A percentile compares a stretch with the other conserved stretches of the same genome.
phyloP scores from a whole-genome alignment of 108 stramenopile species.

The Skeletonema costatum region DNA sequence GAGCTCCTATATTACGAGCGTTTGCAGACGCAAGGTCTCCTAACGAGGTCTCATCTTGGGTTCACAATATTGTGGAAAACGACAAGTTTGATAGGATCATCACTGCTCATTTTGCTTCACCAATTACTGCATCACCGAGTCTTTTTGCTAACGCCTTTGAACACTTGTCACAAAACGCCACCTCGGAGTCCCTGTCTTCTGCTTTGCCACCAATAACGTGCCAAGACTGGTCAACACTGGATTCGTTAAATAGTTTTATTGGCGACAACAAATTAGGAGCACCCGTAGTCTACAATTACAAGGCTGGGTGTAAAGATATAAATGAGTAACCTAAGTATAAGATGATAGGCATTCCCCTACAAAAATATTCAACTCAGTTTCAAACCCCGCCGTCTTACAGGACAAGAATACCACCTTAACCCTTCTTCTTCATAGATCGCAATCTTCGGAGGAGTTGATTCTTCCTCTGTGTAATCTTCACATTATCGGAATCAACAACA shows the following conservation, averaged over 20 bases:
- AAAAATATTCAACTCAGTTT: not conserved
- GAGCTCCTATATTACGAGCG: conserved; percentile 66
- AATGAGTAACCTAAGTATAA: not conserved
- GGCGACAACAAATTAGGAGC: conserved; percentile 58
- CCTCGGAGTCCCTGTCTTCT: not conserved
- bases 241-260: conserved; percentile 57
- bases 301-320: conserved; percentile 31
- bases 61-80: conserved; percentile 24
- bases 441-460: conserved; percentile 79
- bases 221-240: conserved; percentile 62
- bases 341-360: not conserved
- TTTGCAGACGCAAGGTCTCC: conserved; percentile 66
- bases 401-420: not conserved
- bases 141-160: conserved; percentile 41
- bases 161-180: conserved; percentile 16
- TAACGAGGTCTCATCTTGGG: conserved; percentile 45
- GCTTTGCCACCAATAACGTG: conserved; percentile 58
- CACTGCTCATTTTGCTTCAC: conserved; percentile 69
- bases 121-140: conserved; percentile 46
- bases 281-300: conserved; percentile 54
- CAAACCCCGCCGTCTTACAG: too few species aligned
- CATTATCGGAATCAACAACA: conserved; percentile 62
- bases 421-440: conserved; percentile 59
- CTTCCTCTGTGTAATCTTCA: conserved; percentile 80
- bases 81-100: conserved; percentile 66